These are phyloP conservation scores for Globisporangium radiosum DNA, from an alignment of 352 stramenopile genomes.

Conservation along the genomic window DNA sequence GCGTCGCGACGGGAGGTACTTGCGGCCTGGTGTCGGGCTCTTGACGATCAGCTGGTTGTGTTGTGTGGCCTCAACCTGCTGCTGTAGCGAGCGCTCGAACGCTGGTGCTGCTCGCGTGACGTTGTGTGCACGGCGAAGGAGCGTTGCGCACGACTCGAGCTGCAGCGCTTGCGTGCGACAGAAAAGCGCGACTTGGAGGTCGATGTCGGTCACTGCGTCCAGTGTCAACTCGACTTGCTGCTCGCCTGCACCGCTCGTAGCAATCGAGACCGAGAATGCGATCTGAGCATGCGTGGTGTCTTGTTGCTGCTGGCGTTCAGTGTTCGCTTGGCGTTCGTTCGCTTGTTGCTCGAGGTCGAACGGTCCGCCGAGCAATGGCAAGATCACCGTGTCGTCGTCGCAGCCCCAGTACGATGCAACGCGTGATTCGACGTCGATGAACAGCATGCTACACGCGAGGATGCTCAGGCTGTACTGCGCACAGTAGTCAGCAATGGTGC, in stretches of 20 bases:
- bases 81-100: constrained; percentile 8
- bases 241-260: constrained; percentile 9
- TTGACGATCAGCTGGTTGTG: constrained; percentile 16
- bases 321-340: neutral
- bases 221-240: constrained; percentile 15
- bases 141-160: constrained; percentile 18
- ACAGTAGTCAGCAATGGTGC: constrained; percentile 30
- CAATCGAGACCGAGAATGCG: constrained; percentile 5
- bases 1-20: constrained; percentile 31
- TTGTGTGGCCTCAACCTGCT: neutral
- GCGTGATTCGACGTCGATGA: constrained; percentile 20
- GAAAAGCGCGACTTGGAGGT: constrained; percentile 30
- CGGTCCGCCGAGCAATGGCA: too few relatives aligned
- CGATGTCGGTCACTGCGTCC: constrained; percentile 17
- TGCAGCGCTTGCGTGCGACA: constrained; percentile 24
- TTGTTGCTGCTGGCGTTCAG: neutral
- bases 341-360: too few relatives aligned
- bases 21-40: constrained; percentile 15
- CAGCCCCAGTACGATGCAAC: constrained; percentile 47
- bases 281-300: constrained; percentile 7
- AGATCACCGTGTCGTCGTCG: neutral
- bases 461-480: constrained; percentile 14
- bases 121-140: constrained; percentile 25
- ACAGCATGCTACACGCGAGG: constrained; percentile 9
- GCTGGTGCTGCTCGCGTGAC: constrained; percentile 8